Evolutionary conservation across 2,329 filamentous ascomycete genomes (phyloP).

Genomic region (Shiraia bambusicola): DNA sequence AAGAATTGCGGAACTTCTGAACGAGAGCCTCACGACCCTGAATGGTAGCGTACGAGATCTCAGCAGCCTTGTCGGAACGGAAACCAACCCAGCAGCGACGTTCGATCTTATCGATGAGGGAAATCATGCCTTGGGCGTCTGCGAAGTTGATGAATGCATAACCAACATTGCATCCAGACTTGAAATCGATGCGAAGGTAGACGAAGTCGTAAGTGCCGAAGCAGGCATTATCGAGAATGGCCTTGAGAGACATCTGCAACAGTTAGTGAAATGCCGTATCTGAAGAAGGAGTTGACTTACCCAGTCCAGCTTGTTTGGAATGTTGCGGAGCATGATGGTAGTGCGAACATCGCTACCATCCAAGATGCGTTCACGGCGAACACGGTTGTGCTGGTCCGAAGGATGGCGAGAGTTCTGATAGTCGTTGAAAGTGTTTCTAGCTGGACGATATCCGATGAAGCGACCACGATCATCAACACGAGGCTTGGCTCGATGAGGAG

Average conservation of each 20-base stretch:
- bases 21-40: slow-evolving; percentile 90
- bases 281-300: slow-evolving; percentile 31
- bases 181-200: slow-evolving; percentile 78
- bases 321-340: slow-evolving; percentile 87
- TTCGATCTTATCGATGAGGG: slow-evolving; percentile 35
- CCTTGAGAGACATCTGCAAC: slow-evolving; percentile 58
- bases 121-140: slow-evolving; percentile 55
- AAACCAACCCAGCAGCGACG: slow-evolving; percentile 67
- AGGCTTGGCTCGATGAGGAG: slow-evolving; percentile 23
- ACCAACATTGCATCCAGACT: slow-evolving; percentile 68
- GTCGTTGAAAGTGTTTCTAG: slow-evolving; percentile 1
- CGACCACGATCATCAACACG: slow-evolving; percentile 26
- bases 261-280: slow-evolving; percentile 14
- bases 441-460: slow-evolving; percentile 19
- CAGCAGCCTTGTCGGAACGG: slow-evolving; percentile 79
- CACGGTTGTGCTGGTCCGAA: slow-evolving; percentile 41
- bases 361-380: slow-evolving; percentile 42
- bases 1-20: slow-evolving; percentile 95
- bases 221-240: slow-evolving; percentile 75
- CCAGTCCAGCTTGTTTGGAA: slow-evolving; percentile 83
- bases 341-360: slow-evolving; percentile 53
- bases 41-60: slow-evolving; percentile 95
- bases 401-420: slow-evolving; percentile 18
- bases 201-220: slow-evolving; percentile 89
- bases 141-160: slow-evolving; percentile 97